Evolutionary conservation across 306 rosid species (phyloP), one percentile per base, ranked within the genome.

Genomic region (Prosopis cineraria): DNA sequence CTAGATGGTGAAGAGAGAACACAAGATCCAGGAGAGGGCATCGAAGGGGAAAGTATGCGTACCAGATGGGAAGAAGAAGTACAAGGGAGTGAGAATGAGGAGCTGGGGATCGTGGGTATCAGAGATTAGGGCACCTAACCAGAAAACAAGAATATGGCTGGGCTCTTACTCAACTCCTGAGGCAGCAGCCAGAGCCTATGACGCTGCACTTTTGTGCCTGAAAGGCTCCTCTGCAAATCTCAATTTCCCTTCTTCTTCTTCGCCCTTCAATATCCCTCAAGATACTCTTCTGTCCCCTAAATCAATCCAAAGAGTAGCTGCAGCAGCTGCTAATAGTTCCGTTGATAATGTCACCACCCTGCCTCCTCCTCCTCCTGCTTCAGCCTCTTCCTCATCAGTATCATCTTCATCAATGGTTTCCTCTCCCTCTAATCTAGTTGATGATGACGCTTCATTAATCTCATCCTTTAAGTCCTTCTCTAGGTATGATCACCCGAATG

Each of bases 71-170:
- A 83, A 41, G 68, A 70, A 77, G 79, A 94, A 94, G 91, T 96
- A 81, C 88, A 96, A 90, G 83, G 99, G 99, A 78, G 99, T 96
- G 24, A 91, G 99, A 85, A 96, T 93, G 98, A 93, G 99, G 64
- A 93, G 91, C 44, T 96, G 99, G 99, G 99, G 99, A 0, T 96
- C 99, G 20, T 96, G 93, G 93, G 99, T 96, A 0, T 93, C 99
- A 10, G 99, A 96, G 90, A 90, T 96, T 37, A 88, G 99, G 71
- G 97, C 99, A 65, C 99, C 99, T 39, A 93, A 91, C 75, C 98
- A 96, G 63, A 96, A 96, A 76, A 91, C 98, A 74, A 93, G 99
- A 83, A 96, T 96, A 17, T 96, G 99, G 99, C 56, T 96, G 16
- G 99, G 99, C 3, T 96, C 99, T 40, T 93, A 96, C 70, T 93